A percentile compares a stretch with the other conserved stretches of the same genome.
These are phyloP conservation scores for Metarhizium guizhouense DNA, from an alignment of 2,329 filamentous ascomycete species.

Conservation along the genomic window DNA sequence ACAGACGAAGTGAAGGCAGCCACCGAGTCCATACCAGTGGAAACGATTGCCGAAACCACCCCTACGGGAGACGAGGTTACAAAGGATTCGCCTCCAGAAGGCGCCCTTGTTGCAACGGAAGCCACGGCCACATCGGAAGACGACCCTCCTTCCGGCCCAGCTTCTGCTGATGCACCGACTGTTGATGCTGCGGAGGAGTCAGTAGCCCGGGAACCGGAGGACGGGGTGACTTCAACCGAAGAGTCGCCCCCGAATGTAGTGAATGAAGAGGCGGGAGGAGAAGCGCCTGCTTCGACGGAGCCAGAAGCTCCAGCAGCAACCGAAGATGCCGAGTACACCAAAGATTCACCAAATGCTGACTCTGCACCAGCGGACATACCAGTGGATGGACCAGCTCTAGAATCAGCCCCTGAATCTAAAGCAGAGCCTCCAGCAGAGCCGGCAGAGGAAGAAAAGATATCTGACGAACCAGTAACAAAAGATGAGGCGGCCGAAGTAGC, in stretches of 20 bases:
- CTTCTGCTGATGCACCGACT: background rate
- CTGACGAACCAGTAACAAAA: background rate
- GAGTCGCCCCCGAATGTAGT: background rate
- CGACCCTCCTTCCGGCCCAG: background rate
- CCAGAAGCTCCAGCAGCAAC: background rate
- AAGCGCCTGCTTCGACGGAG: background rate
- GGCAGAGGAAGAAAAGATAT: background rate
- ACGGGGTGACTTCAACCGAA: background rate
- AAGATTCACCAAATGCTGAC: background rate
- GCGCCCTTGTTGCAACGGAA: background rate
- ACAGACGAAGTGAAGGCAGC: background rate
- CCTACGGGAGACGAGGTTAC: background rate
- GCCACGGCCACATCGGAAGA: background rate
- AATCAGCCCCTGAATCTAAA: background rate
- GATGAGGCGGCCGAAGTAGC: background rate
- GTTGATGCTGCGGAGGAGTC: background rate
- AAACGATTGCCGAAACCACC: background rate
- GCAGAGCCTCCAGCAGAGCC: background rate
- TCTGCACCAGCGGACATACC: background rate
- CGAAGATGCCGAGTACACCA: background rate
- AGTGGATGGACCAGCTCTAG: background rate
- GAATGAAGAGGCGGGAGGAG: background rate
- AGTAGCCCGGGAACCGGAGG: background rate
- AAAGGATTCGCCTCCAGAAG: background rate
- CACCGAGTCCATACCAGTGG: background rate